Evolutionary conservation across 1,284 basidiomycete species (phyloP), one percentile per base, ranked within the genome.

Genomic region (Xerocomus minutiporus): DNA sequence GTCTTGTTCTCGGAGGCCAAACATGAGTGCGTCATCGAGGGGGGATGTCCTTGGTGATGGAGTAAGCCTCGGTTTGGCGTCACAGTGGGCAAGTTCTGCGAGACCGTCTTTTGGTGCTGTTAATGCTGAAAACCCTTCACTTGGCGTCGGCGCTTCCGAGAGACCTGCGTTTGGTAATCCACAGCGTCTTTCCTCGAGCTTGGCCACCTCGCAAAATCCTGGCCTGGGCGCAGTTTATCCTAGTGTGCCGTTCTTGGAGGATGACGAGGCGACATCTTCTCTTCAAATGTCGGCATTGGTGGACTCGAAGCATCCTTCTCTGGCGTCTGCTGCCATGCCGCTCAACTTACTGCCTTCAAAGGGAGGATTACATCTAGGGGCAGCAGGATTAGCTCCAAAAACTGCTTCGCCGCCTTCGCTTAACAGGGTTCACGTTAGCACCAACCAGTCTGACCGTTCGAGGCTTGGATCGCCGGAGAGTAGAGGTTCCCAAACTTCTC

Each of bases 1-100:
- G 3, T 52, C 55, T 25, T 60, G 57, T 3, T 62, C 61, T 15
- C 65, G 60, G 34, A 55, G 54, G 26, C 51, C 52, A n/a, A 67
- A 61, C 51, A 43, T 67, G 25, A 54, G 53, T 23, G 32, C 57
- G 4, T 8, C 46, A 17, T 56, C 65, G 28, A 61, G 50, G 42
- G 57, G 53, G 2, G 65, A 70, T 42, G 39, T 36, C 23, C 36
- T 57, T 15, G 53, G 20, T 47, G 65, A 70, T 5, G 63, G 46
- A 25, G 17, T 45, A 6, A n/a, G 23, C 20, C 42, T 63, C 38
- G 53, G 54, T 29, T 52, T 61, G 8, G 54, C 49, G 20, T 63
- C 62, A 8, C 66, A 64, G 35, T 53, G 60, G 17, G 36, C 66
- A 8, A 50, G 58, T 36, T 53, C 64, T 52, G 46, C 50, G 13